A percentile compares a stretch with the other conserved stretches of the same genome.
Conservation (phyloP, 2,329 filamentous ascomycete genomes). For the Pestalotiopsis sp. region DNA sequence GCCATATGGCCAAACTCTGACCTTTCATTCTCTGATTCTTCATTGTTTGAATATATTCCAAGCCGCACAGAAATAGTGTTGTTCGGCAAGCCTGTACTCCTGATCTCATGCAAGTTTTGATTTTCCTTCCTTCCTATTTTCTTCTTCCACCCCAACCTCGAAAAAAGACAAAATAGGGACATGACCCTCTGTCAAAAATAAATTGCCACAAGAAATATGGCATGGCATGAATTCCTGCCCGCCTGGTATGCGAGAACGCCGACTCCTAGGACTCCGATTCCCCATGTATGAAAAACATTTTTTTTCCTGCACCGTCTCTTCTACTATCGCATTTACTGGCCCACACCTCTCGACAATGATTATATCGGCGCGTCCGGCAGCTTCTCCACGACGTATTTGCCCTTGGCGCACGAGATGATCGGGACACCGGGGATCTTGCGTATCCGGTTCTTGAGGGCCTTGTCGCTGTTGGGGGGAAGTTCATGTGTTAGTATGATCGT, state of each 20-base stretch:
- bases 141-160: neutral
- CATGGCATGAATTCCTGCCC: neutral
- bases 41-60: neutral
- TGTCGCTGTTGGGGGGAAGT: constrained; percentile 36
- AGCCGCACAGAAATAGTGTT: neutral
- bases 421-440: constrained; percentile 72
- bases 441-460: constrained; percentile 28
- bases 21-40: neutral
- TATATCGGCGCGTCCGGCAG: constrained; percentile 17
- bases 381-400: constrained; percentile 89
- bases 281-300: neutral
- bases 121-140: neutral
- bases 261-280: neutral
- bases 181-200: neutral
- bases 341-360: neutral
- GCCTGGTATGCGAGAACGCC: neutral
- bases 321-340: neutral
- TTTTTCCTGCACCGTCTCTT: no score
- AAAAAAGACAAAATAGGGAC: neutral
- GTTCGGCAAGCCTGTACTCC: constrained; percentile 1
- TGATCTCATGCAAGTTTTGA: neutral
- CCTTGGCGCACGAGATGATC: constrained; percentile 80
- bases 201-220: neutral
- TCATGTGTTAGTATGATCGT: neutral
- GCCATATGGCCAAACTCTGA: no score